Base-by-base conservation (phyloP, 2,329 filamentous ascomycete species). In the Cryphonectria naterciae region DNA sequence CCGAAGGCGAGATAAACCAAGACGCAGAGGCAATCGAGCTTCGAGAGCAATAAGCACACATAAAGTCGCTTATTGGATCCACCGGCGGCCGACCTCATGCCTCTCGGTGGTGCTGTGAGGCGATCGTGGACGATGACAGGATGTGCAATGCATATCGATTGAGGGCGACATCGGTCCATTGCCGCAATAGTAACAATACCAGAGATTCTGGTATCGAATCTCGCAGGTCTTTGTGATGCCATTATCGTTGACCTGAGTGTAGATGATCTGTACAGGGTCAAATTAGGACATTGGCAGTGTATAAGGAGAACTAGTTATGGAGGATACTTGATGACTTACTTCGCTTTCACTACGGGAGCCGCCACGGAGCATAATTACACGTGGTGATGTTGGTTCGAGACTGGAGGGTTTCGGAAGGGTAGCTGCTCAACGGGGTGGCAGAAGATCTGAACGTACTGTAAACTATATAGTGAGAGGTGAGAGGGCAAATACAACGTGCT, bases 111-210 rank as follows among this genome's bases (percentile, higher is more conserved):
- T 15, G 46, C 43, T 54, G 32, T 65, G n/a, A 11, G 1, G 19
- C 5, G 63, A 54, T 11, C 63, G 43, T 1, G 2, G 63, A 54
- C 43, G 63, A 8, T 11, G 25, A 25, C 63, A 65, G 63, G 17
- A n/a, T 2, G 41, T 8, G 6, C 63, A 65, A n/a, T 52, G 43
- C 4, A 5, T 7, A 22, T 54, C 32, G 46, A 25, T 22, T 1
- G 32, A 11, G 10, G n/a, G 32, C 5, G 28, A 19, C 63, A 65
- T 65, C 17, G 63, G 63, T 10, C 63, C 63, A 10, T 25, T 7
- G 8, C 32, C 1, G 63, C 63, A 65, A 13, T 52, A 65, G 25
- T 65, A 52, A 10, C 63, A 65, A 32, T 54, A 65, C 63, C 63
- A 65, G 17, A 8, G n/a, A 1, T 2, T 22, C 28, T 52, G 11